Conservation (phyloP, 176 grass and related monocot species). For the Pontederia paniculata region DNA sequence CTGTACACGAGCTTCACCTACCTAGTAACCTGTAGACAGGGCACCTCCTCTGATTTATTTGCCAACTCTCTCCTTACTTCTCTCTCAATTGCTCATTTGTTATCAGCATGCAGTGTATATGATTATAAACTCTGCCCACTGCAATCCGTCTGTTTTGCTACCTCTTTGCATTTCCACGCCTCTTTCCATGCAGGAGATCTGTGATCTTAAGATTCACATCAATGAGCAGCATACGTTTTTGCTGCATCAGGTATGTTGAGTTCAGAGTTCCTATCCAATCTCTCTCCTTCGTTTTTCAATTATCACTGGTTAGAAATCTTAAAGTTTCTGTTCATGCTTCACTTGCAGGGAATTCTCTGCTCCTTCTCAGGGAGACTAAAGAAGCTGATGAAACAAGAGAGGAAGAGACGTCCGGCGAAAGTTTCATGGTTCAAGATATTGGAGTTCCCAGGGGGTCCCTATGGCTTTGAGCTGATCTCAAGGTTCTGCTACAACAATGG, state of each 20-base stretch:
- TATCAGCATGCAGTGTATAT: too few relatives aligned
- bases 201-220: conserved; percentile 86
- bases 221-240: conserved; percentile 71
- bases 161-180: too few relatives aligned
- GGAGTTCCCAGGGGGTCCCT: conserved; percentile 60
- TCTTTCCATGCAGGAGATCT: conserved; percentile 50
- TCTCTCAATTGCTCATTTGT: too few relatives aligned
- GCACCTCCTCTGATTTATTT: too few relatives aligned
- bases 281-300: background rate
- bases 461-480: conserved; percentile 59
- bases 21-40: too few relatives aligned
- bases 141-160: too few relatives aligned
- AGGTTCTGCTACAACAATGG: conserved; percentile 85
- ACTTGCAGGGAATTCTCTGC: conserved; percentile 53
- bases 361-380: conserved; percentile 64
- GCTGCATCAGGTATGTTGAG: conserved; percentile 55
- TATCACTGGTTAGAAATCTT: background rate
- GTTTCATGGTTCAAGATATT: conserved; percentile 20
- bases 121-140: too few relatives aligned
- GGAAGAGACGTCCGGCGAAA: conserved; percentile 16
- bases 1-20: too few relatives aligned
- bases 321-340: background rate
- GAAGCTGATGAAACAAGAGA: conserved; percentile 40
- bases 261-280: background rate
- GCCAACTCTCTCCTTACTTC: too few relatives aligned